Base-by-base conservation (phyloP, 2,329 filamentous ascomycete genomes). In the Gnomoniopsis sp. region DNA sequence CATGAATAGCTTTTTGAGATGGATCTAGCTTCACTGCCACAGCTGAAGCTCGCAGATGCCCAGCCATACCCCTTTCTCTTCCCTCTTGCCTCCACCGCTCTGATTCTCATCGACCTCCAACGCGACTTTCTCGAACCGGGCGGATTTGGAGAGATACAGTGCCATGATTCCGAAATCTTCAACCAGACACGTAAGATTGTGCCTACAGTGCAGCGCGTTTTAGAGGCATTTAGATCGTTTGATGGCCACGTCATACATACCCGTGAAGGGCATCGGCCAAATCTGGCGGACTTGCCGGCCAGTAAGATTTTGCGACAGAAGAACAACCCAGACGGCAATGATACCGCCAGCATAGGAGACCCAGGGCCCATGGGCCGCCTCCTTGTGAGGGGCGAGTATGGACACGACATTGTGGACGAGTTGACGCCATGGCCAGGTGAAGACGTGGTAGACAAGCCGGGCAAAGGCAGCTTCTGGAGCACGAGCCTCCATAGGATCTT, bases 391-490 rank as follows among this genome's bases (percentile, higher is more conserved):
- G 80, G 80, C 41, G 79, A 82, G 67, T 77, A 78, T 61, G 79
- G 79, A 3, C 80, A 83, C 63, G 79, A 81, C 63, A 75, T 83
- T 47, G 71, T 83, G 30, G 78, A 82, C 64, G 79, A 41, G 38
- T 41, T 41, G 38, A 41, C 38, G 53, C 79, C 80, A 0, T 60
- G 74, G 21, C 75, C 79, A 7, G 75, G 75, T 12, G 81, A 84
- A 65, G 69, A 77, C 1, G 74, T 84, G 3, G 77, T 84, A 43
- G 80, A 84, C 65, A 83, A 83, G 67, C 77, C 79, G 6, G 80
- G 80, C 7, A 84, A 83, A 64, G 81, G 82, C 21, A 78, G 79
- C 2, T 84, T 83, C 65, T 84, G 80, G 79, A 77, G 79, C 47
- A 85, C 82, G 0, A 70, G 70, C n/a, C 70, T 85, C 6, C 72